Base-by-base conservation (phyloP, 352 stramenopile species). In the Blastocystis sp. region DNA sequence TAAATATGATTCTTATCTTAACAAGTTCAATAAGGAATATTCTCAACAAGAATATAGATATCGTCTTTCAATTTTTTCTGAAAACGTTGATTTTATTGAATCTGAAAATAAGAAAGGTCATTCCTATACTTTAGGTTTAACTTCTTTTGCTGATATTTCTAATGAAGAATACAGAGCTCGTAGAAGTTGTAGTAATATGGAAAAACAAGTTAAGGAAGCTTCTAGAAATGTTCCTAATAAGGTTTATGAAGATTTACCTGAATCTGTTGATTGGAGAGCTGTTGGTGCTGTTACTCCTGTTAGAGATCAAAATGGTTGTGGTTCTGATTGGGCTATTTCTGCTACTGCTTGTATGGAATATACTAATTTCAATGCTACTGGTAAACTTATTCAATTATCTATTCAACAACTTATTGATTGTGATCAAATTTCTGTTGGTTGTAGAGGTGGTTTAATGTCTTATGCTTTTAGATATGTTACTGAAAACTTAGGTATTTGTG, bases 101-200 rank as follows among this genome's bases (percentile, higher is more conserved):
- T n/a, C n/a, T n/a, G n/a, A n/a, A n/a, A n/a, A n/a, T n/a, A n/a
- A n/a, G n/a, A n/a, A 77, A 76, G 57, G 75, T 70, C 65, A 69
- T 18, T 70, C 76, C 48, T 93, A 90, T 47, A 84, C 65, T 21
- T 70, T 95, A 6, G 80, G 74, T 27, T 81, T 93, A 72, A 95
- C 94, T 71, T 65, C 80, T 68, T 94, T 78, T 70, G 93, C 84
- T 10, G 81, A 95, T 71, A 71, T 96, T 73, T 86, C 82, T 19
- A 77, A 81, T 46, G 79, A 88, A 27, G 88, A 97, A 73, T 97
- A n/a, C n/a, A n/a, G n/a, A n/a, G n/a, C n/a, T n/a, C n/a, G n/a
- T n/a, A n/a, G n/a, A n/a, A n/a, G n/a, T n/a, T n/a, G n/a, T n/a
- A n/a, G n/a, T n/a, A n/a, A n/a, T n/a, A n/a, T n/a, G n/a, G n/a